Conservation (phyloP, 371 early-diverging fungal species). For the Mortierella sp. region DNA sequence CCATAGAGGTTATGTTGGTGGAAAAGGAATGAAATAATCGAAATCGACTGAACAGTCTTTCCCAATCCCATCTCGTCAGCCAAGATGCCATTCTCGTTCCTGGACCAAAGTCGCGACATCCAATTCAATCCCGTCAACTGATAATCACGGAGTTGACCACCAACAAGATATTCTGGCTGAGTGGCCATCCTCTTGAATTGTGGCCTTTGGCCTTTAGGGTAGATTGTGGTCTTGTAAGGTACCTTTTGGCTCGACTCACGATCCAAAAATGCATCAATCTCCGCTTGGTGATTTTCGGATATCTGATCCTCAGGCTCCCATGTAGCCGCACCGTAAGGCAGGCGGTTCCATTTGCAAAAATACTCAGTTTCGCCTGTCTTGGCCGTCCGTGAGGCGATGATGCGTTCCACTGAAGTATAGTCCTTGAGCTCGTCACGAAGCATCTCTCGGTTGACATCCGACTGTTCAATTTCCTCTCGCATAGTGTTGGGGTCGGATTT, state of each 20-base stretch:
- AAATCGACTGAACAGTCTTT: conserved; percentile 99
- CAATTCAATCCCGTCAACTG: conserved; percentile 98
- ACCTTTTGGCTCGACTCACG: conserved; percentile 79
- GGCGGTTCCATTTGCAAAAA: conserved; percentile 91
- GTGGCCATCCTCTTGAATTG: conserved; percentile 79
- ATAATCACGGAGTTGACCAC: conserved; percentile 97
- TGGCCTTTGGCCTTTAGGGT: conserved; percentile 72
- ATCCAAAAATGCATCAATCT: conserved; percentile 89
- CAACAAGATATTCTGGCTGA: conserved; percentile 87
- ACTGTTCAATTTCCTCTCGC: conserved; percentile 90
- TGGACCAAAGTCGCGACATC: conserved; percentile 99
- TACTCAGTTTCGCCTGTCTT: conserved; percentile 78
- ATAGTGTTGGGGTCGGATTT: conserved; percentile 78
- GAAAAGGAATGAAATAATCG: conserved; percentile 95
- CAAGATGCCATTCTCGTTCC: conserved; percentile 94
- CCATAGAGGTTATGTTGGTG: conserved; percentile 89
- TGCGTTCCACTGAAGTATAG: conserved; percentile 89
- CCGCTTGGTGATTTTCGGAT: conserved; percentile 72
- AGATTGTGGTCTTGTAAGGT: conserved; percentile 77
- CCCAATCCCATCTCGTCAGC: conserved; percentile 98
- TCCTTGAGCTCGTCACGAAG: conserved; percentile 86
- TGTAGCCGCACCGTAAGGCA: conserved; percentile 91
- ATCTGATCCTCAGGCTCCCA: conserved; percentile 88
- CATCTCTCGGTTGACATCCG: conserved; percentile 86
- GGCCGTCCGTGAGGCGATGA: conserved; percentile 74